Evolutionary conservation across 192 early-diverging fungal species (phyloP).

Genomic region (Physocladia obscura): DNA sequence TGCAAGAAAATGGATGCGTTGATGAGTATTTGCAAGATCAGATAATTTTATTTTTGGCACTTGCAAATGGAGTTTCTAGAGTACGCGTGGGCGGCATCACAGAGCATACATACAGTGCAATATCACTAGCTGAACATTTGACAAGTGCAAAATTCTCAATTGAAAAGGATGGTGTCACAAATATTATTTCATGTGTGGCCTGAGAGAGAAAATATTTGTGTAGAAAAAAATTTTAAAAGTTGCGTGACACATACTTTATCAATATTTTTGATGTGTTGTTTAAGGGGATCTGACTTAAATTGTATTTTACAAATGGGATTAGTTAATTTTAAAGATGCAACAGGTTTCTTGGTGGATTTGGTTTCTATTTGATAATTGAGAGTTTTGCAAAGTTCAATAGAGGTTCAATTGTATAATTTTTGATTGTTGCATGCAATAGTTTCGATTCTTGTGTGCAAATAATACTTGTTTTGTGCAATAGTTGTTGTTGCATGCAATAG

Average conservation of each 20-base stretch:
- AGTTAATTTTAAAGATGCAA: not conserved
- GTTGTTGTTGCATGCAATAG: no score
- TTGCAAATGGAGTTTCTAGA: constrained; percentile 38
- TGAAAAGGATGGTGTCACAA: not conserved
- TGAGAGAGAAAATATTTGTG: not conserved
- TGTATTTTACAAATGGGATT: no score
- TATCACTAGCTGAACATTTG: constrained; percentile 33
- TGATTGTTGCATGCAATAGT: no score
- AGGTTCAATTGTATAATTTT: no score
- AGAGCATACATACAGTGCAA: constrained; percentile 37
- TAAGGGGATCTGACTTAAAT: no score
- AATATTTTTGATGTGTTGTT: no score
- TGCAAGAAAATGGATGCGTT: constrained; percentile 38
- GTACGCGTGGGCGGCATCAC: constrained; percentile 37
- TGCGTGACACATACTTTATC: no score
- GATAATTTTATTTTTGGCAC: constrained; percentile 44
- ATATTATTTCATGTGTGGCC: not conserved
- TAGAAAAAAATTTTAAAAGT: not conserved
- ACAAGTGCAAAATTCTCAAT: constrained; percentile 28
- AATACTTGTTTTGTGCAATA: no score
- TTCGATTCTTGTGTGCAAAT: not conserved
- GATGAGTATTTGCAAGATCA: constrained; percentile 50
- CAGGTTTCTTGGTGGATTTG: not conserved
- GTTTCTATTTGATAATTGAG: not conserved
- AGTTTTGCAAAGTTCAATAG: not conserved